Base-by-base conservation (phyloP, 257 asterid species). In the Prunella vulgaris region DNA sequence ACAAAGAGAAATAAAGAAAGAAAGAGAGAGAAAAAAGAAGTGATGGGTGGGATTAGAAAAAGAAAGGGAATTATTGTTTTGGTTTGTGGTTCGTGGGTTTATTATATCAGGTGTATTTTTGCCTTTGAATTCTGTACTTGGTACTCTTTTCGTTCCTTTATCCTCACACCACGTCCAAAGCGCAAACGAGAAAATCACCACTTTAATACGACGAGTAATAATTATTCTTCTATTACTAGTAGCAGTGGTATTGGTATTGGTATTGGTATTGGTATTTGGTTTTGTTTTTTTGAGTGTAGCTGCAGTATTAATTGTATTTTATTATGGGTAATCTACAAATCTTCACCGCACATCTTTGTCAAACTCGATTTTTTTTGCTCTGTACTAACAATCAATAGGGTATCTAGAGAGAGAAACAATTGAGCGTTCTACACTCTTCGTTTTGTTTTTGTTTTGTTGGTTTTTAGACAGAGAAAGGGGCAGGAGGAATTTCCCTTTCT, bases 331-430 rank as follows among this genome's bases (percentile, higher is more conserved):
- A 83, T 82, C 85, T 68, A 70, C 78, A 77, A 82, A 82, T 86
- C 88, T 70, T 78, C 86, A 84, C 92, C 87, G 85, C 90, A 82
- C 90, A 82, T 84, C 87, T 81, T 75, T 80, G 78, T 85, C 86
- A 69, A 75, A 80, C 76, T 68, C 52, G 58, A 54, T 59, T 46
- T 44, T 70, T 72, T 71, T 49, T 59, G 76, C 72, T 74, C 57
- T 80, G 35, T 61, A 21, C 76, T 58, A 70, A 30, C 62, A 44
- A 68, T 49, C 78, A 38, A 69, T 75, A 77, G 84, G 69, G 76
- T 80, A 40, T 76, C 72, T 82, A 80, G 82, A 80, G 77, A 77
- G 80, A 75, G 82, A 78, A 65, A 64, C 46, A 48, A 60, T 49
- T 68, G 66, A 37, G 66, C 76, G 60, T 57, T 70, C 60, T 49